phyloP scores from a whole-genome alignment of 441 rosid genomes.

The Gossypium gossypioides region DNA sequence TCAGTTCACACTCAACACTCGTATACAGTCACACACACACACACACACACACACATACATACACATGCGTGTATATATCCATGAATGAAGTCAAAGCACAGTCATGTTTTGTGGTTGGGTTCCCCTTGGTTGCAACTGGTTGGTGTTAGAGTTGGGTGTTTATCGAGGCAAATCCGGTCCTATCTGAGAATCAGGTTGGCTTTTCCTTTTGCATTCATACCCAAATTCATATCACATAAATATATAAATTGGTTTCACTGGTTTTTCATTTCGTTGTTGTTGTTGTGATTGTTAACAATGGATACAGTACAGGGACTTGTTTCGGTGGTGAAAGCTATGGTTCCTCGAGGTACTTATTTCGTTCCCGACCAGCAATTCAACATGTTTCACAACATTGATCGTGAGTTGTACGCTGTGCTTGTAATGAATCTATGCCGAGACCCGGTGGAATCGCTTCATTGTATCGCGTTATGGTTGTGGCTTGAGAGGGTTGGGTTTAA shows the following conservation, averaged over 20 bases:
- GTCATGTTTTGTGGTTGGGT: background rate
- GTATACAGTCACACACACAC: background rate
- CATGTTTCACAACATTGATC: slow-evolving; percentile 37
- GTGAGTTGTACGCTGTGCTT: slow-evolving; percentile 33
- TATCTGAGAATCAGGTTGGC: slow-evolving; percentile 6
- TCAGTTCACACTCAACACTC: background rate
- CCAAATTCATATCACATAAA: background rate
- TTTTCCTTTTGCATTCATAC: background rate
- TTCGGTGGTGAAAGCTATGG: background rate
- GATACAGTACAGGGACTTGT: background rate
- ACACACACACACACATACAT: background rate
- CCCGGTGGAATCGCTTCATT: slow-evolving; percentile 32
- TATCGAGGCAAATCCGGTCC: background rate
- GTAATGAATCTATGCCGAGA: slow-evolving; percentile 32
- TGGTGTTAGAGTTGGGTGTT: no score
- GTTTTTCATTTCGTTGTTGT: background rate
- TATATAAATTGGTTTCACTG: background rate
- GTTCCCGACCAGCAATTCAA: slow-evolving; percentile 26
- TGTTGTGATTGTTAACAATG: no score
- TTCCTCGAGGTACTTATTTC: background rate
- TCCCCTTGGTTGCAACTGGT: background rate
- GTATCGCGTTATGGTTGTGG: slow-evolving; percentile 44
- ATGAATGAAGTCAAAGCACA: background rate
- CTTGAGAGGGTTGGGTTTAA: slow-evolving; percentile 30
- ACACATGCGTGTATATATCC: background rate